A percentile compares a stretch with the other conserved stretches of the same genome.
Conservation (phyloP, 1,284 basidiomycete species). For the Boletus subluridellus region DNA sequence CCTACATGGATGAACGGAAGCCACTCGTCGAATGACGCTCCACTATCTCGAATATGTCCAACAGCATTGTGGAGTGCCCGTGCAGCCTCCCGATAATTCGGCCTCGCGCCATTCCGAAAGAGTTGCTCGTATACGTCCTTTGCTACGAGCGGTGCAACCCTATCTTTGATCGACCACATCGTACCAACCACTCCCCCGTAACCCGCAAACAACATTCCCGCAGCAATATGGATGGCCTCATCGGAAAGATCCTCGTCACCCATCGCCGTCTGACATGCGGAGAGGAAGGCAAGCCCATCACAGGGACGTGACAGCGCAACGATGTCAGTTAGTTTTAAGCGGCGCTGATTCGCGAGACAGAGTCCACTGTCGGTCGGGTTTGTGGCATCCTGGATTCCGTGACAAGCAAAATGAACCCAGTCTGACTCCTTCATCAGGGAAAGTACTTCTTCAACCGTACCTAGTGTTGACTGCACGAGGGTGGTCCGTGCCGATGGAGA, state of each 20-base stretch:
- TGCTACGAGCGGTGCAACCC: background rate
- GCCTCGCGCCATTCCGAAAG: background rate
- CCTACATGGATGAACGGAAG: background rate
- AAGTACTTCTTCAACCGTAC: background rate
- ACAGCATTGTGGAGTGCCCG: background rate
- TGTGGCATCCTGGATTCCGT: background rate
- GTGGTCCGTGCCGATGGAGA: background rate
- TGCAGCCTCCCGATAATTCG: background rate
- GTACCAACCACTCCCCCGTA: background rate
- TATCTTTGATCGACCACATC: background rate
- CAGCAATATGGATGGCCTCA: too few relatives aligned
- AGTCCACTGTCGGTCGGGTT: background rate
- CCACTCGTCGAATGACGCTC: background rate
- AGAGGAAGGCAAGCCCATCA: background rate
- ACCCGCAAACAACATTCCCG: too few relatives aligned
- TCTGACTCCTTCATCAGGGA: background rate
- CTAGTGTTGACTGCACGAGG: background rate
- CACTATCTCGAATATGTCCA: too few relatives aligned
- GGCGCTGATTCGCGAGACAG: background rate
- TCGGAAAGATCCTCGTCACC: too few relatives aligned
- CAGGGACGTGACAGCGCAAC: background rate
- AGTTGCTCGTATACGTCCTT: background rate
- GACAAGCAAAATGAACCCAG: background rate
- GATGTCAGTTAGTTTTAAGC: background rate
- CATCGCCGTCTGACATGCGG: background rate